These are phyloP conservation scores for Ottelia alismoides DNA, from an alignment of 106 monocot species.

Conservation along the genomic window DNA sequence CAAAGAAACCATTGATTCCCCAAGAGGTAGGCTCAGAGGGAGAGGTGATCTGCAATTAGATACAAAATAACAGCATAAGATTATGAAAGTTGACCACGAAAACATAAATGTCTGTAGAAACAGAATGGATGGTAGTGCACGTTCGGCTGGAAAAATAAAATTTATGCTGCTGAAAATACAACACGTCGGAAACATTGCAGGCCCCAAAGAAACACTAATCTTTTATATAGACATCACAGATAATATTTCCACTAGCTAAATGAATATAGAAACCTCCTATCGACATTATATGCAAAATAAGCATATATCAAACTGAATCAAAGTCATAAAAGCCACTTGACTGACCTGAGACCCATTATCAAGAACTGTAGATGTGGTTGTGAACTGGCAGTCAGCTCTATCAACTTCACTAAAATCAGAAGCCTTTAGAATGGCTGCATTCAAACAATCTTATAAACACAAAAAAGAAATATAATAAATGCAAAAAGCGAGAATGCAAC, in stretches of 20 bases:
- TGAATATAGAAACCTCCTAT: background rate
- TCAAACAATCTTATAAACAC: background rate
- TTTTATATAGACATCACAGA: background rate
- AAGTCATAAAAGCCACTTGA: background rate
- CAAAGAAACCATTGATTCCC: constrained; percentile 50
- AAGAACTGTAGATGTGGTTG: constrained; percentile 74
- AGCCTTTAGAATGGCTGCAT: constrained; percentile 80
- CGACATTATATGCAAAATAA: background rate
- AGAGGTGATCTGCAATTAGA: constrained; percentile 37
- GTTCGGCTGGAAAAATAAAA: no score
- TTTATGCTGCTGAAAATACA: no score
- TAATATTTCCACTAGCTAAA: background rate
- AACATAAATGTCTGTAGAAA: background rate
- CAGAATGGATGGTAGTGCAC: no score
- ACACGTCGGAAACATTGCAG: no score
- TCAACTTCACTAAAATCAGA: constrained; percentile 90
- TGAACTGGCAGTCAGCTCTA: constrained; percentile 78
- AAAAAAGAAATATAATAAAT: background rate
- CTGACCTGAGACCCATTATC: constrained; percentile 93
- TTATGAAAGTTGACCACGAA: background rate
- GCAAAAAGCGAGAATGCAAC: background rate
- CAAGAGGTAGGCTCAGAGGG: constrained; percentile 23
- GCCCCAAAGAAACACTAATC: no score
- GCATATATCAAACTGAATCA: background rate
- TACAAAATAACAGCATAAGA: background rate